These are phyloP conservation scores for Phyllosticta citribraziliensis DNA, from an alignment of 2,329 filamentous ascomycete genomes.

Conservation along the genomic window DNA sequence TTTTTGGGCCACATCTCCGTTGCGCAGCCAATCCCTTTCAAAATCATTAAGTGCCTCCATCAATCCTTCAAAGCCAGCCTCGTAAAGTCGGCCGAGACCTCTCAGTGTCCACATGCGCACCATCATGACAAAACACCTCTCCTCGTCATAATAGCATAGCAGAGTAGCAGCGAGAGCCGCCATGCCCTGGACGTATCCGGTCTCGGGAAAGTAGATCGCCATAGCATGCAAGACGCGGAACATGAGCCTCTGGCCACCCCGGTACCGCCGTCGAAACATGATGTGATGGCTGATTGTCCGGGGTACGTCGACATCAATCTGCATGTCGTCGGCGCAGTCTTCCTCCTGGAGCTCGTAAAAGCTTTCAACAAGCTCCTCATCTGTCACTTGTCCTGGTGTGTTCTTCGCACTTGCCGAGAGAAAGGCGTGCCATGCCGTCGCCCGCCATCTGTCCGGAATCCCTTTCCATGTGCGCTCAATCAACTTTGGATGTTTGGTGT, in stretches of 20 bases:
- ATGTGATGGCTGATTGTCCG: constrained; percentile 91
- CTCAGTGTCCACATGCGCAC: constrained; percentile 88
- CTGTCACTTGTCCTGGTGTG: constrained; percentile 30
- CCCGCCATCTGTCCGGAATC: constrained; percentile 90
- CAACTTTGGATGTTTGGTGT: constrained; percentile 65
- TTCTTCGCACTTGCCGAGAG: constrained; percentile 65
- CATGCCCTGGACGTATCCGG: constrained; percentile 97
- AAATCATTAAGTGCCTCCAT: constrained; percentile 82
- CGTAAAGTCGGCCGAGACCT: constrained; percentile 76
- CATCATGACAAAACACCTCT: constrained; percentile 88
- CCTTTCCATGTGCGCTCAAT: constrained; percentile 95
- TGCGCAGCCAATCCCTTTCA: constrained; percentile 68
- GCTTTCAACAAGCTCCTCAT: constrained; percentile 59
- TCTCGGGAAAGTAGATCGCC: constrained; percentile 81
- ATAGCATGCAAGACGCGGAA: constrained; percentile 90
- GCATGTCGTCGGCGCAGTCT: constrained; percentile 79
- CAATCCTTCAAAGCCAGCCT: constrained; percentile 72
- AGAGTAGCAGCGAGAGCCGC: constrained; percentile 84
- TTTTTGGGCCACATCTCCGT: constrained; percentile 68
- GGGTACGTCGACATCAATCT: constrained; percentile 95
- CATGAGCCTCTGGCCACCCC: constrained; percentile 76
- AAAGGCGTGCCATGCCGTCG: constrained; percentile 91
- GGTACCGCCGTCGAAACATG: constrained; percentile 89
- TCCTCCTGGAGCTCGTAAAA: constrained; percentile 65
- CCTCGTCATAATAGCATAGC: constrained; percentile 94